These are phyloP conservation scores for Clavispora vitiphila DNA, from an alignment of 805 yeast species.

Conservation along the genomic window DNA sequence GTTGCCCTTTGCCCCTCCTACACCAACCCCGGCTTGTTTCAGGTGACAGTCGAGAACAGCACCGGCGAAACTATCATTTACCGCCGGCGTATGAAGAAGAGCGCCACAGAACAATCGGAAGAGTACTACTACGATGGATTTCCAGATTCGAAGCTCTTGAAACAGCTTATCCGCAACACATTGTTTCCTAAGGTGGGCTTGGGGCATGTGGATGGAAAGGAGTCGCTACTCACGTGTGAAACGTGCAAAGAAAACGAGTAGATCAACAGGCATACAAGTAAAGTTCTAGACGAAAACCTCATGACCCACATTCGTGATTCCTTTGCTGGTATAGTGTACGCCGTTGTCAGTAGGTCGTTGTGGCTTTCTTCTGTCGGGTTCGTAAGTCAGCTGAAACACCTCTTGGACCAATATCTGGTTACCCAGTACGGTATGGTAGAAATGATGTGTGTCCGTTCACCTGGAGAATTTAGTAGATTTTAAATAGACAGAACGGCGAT, in stretches of 20 bases:
- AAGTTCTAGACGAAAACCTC: too few relatives aligned
- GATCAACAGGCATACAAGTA: background rate
- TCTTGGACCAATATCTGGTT: too few relatives aligned
- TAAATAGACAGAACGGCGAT: too few relatives aligned
- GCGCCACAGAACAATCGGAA: slow-evolving; percentile 24
- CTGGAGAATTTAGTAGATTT: too few relatives aligned
- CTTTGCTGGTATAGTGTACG: too few relatives aligned
- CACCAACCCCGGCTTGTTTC: slow-evolving; percentile 21
- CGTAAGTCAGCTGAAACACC: too few relatives aligned
- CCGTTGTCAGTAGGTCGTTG: too few relatives aligned
- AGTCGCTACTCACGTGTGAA: slow-evolving; percentile 4
- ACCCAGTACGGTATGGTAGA: too few relatives aligned
- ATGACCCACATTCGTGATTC: too few relatives aligned
- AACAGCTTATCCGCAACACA: slow-evolving; percentile 57
- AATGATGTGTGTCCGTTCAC: too few relatives aligned
- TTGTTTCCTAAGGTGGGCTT: slow-evolving; percentile 50
- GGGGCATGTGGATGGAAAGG: slow-evolving; percentile 57
- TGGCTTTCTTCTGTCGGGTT: too few relatives aligned
- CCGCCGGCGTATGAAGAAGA: slow-evolving; percentile 45
- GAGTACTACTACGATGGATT: slow-evolving; percentile 57
- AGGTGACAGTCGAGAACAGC: slow-evolving; percentile 6
- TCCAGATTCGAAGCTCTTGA: slow-evolving; percentile 79
- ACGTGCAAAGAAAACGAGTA: slow-evolving; percentile 10
- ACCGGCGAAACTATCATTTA: slow-evolving; percentile 37
- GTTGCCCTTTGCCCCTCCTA: slow-evolving; percentile 20